phyloP scores from a whole-genome alignment of 1,284 basidiomycete species.

The Gymnopus androsaceus region DNA sequence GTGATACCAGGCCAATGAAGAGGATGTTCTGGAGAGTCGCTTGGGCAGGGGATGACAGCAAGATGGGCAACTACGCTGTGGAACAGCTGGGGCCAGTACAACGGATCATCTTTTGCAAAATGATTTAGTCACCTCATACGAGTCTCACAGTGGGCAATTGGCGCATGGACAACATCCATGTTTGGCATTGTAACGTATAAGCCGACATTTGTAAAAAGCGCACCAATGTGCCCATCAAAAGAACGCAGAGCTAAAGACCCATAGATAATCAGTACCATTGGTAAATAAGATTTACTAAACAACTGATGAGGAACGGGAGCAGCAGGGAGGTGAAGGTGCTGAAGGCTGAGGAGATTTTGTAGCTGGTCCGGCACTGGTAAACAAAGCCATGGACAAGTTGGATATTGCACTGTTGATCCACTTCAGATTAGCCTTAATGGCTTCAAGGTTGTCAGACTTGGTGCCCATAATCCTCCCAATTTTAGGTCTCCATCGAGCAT shows the following conservation, averaged over 20 bases:
- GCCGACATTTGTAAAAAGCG: neutral
- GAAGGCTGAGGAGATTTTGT: no score
- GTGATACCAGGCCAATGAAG: slow-evolving; percentile 3
- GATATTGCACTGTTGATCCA: no score
- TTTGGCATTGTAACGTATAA: slow-evolving; percentile 2
- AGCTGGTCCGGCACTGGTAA: no score
- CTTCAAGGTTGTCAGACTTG: no score
- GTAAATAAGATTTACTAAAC: no score
- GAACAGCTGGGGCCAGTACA: slow-evolving; percentile 12
- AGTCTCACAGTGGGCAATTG: neutral
- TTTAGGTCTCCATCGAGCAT: no score
- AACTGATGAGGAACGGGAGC: no score
- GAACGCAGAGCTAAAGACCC: neutral
- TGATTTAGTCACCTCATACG: neutral
- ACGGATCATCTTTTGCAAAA: slow-evolving; percentile 11
- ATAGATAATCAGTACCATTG: no score
- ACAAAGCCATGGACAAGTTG: no score
- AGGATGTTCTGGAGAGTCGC: neutral
- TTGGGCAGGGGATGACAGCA: neutral
- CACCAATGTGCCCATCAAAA: neutral
- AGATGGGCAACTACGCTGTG: slow-evolving; percentile 8
- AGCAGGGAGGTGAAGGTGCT: no score
- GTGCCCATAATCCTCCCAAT: no score
- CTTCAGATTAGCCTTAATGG: no score
- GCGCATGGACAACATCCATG: slow-evolving; percentile 2